Percentiles rank a stretch among this genome's conserved stretches.
phyloP scores from a whole-genome alignment of 192 early-diverging fungal genomes.

The Rhizoclosmatium globosum region DNA sequence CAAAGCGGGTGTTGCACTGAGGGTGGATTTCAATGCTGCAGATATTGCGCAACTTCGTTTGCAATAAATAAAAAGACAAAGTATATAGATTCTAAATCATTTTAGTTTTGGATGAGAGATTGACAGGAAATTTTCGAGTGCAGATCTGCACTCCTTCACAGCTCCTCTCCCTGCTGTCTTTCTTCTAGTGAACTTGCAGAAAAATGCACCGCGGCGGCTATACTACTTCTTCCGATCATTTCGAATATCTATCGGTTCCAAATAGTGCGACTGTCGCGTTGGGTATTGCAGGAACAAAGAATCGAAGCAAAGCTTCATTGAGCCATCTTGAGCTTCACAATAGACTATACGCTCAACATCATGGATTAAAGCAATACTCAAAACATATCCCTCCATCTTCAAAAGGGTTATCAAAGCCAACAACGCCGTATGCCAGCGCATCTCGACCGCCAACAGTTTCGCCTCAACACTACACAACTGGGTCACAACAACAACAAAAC shows the following conservation, averaged over 20 bases:
- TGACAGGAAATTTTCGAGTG: neutral
- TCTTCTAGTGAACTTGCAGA: neutral
- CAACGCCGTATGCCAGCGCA: neutral
- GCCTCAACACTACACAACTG: neutral
- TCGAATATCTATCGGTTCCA: conserved; percentile 31
- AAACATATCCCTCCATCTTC: neutral
- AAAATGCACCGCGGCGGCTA: conserved; percentile 2
- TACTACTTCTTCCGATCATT: conserved; percentile 28
- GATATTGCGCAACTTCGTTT: conserved; percentile 57
- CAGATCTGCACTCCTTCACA: neutral
- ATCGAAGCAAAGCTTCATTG: neutral
- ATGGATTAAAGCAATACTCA: neutral
- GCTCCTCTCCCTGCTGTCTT: neutral
- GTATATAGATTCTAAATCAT: neutral
- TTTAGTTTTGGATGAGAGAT: neutral
- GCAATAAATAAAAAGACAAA: conserved; percentile 14
- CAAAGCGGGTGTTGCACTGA: conserved; percentile 70
- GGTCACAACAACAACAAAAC: neutral
- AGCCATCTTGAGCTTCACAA: conserved; percentile 15
- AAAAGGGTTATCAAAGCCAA: neutral
- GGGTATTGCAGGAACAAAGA: neutral
- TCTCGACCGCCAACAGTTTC: neutral
- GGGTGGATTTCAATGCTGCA: conserved; percentile 71
- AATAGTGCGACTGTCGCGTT: conserved; percentile 15
- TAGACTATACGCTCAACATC: conserved; percentile 5